Conservation (phyloP, 768 basidiomycete genomes). For the Suillus brevipes region DNA sequence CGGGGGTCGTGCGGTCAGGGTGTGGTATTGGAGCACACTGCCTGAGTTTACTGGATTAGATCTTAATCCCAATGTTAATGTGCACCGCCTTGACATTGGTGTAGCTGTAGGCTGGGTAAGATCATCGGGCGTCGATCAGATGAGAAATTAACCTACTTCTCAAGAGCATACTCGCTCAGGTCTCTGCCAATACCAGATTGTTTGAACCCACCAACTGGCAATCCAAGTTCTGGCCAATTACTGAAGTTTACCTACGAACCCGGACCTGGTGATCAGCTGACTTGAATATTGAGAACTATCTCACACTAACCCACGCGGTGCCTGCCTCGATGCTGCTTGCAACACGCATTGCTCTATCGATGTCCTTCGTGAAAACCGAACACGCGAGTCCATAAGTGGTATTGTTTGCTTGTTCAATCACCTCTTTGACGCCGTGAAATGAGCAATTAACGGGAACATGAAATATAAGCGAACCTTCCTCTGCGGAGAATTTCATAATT, state of each 20-base stretch:
- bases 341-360: conserved; percentile 70
- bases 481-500: conserved; percentile 72
- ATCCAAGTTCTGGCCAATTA: conserved; percentile 32
- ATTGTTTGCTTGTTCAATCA: conserved; percentile 78
- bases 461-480: conserved; percentile 31
- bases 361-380: conserved; percentile 80
- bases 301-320: conserved; percentile 61
- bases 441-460: background rate
- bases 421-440: conserved; percentile 37
- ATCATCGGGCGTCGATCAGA: conserved; percentile 50
- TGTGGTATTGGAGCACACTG: conserved; percentile 1
- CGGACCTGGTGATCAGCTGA: conserved; percentile 27
- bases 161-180: conserved; percentile 71
- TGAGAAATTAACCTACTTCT: conserved; percentile 35
- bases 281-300: background rate
- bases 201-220: conserved; percentile 88
- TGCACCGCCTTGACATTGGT: conserved; percentile 63
- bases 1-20: conserved; percentile 4
- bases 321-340: conserved; percentile 81
- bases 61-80: conserved; percentile 46
- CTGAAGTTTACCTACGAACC: conserved; percentile 74
- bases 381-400: conserved; percentile 85
- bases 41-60: conserved; percentile 15
- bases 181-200: conserved; percentile 81
- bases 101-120: conserved; percentile 38